Percentiles rank a stretch among this genome's conserved stretches.
These are phyloP conservation scores for Citrus medica DNA, from an alignment of 345 rosid species.

Conservation along the genomic window DNA sequence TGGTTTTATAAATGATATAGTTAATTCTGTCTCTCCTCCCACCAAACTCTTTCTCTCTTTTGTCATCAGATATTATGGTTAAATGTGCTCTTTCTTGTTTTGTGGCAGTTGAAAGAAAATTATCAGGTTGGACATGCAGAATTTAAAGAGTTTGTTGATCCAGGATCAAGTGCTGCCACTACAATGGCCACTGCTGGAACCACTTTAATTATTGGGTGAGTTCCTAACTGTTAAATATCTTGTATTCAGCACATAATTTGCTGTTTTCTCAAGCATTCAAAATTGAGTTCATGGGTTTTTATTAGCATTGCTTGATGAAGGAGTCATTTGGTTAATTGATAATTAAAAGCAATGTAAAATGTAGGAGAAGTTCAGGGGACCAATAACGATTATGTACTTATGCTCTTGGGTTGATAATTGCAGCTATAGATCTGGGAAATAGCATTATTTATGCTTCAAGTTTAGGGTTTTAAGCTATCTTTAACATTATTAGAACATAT, in stretches of 20 bases:
- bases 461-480: not conserved
- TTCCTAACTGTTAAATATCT: slow-evolving; percentile 1
- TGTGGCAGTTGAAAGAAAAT: slow-evolving; percentile 56
- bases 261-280: not conserved
- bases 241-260: not conserved
- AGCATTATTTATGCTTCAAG: not conserved
- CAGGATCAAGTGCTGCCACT: slow-evolving; percentile 48
- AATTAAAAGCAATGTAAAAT: not conserved
- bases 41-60: not conserved
- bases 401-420: not conserved
- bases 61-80: not conserved
- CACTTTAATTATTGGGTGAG: slow-evolving; percentile 76
- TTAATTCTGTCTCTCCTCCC: not conserved
- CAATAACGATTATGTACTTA: not conserved
- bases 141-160: slow-evolving; percentile 72
- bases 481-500: not conserved
- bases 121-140: slow-evolving; percentile 60
- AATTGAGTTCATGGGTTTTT: not conserved
- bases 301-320: not conserved
- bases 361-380: not conserved
- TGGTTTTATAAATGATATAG: not conserved
- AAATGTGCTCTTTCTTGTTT: slow-evolving; percentile 1
- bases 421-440: not conserved
- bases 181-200: slow-evolving; percentile 76
- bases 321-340: not conserved